Percentiles rank a stretch among this genome's conserved stretches.
Evolutionary conservation across 768 basidiomycete genomes (phyloP).

Genomic region (Termitomyces sp.): DNA sequence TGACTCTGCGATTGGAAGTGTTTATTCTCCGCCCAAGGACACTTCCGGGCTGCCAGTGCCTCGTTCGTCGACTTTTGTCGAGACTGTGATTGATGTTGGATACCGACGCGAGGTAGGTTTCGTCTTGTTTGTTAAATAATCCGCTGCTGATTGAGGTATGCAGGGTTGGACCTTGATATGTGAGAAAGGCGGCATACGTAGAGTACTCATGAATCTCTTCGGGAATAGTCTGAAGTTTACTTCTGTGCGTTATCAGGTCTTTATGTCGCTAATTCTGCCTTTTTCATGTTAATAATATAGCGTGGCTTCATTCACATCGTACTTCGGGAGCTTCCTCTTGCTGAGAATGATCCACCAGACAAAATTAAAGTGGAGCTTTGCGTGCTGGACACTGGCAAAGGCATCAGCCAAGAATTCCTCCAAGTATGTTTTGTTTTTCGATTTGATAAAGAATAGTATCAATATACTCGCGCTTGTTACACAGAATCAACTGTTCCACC

Average conservation of each 20-base stretch:
- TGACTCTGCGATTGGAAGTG: slow-evolving; percentile 82
- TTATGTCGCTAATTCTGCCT: not conserved
- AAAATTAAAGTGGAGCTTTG: slow-evolving; percentile 75
- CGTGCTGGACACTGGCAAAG: slow-evolving; percentile 91
- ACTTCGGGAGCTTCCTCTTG: slow-evolving; percentile 64
- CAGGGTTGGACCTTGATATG: slow-evolving; percentile 85
- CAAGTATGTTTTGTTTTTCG: slow-evolving; percentile 43
- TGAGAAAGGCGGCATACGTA: slow-evolving; percentile 88
- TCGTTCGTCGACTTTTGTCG: slow-evolving; percentile 48
- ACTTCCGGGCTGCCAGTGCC: slow-evolving; percentile 35
- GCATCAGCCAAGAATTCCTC: slow-evolving; percentile 89
- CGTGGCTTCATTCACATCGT: slow-evolving; percentile 85
- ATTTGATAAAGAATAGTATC: not conserved
- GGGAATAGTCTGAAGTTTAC: slow-evolving; percentile 95
- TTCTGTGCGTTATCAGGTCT: slow-evolving; percentile 36
- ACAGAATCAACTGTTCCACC: slow-evolving; percentile 92
- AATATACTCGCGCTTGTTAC: not conserved
- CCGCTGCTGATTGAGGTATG: slow-evolving; percentile 1
- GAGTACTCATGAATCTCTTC: slow-evolving; percentile 92
- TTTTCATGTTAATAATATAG: slow-evolving; percentile 25
- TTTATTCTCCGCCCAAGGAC: slow-evolving; percentile 80
- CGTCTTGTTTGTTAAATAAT: not conserved
- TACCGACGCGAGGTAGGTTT: slow-evolving; percentile 51
- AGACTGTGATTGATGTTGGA: slow-evolving; percentile 86
- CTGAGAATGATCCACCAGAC: slow-evolving; percentile 44